Base-by-base conservation (phyloP, 768 basidiomycete species). In the Lepiota brunneoincarnata region DNA sequence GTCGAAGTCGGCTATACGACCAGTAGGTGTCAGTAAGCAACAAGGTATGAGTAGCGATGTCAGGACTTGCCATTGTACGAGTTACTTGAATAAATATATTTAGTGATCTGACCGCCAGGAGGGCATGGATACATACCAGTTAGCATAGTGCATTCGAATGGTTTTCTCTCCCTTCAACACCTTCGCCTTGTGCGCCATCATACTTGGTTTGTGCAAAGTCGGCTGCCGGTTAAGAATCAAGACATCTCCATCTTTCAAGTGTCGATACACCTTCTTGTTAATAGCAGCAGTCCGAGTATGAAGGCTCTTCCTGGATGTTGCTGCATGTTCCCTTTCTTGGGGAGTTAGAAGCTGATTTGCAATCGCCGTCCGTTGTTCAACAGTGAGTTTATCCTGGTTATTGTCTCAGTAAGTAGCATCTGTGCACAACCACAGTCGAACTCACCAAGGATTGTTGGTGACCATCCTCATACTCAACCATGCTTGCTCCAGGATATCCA, bases 81-180 rank as follows among this genome's bases (percentile, higher is more conserved):
- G 69, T 98, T 98, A 72, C 93, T 96, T 63, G 7, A 61, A 58
- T 48, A 34, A 51, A 31, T 36, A 57, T 31, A 26, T 51, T 70
- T 50, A 57, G 64, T 53, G 31, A 23, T 21, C 42, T 17, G 45
- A 52, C 24, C 20, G 23, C 21, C 1, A 23, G 18, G 18, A 44
- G 11, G 36, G 9, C 54, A 12, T 54, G 7, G 49, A 18, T 40
- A 75, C 84, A 49, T 55, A 96, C 94, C 96, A 99, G 65, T 99
- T 99, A 21, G 97, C 96, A 66, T 99, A 99, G 74, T 99, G 97
- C 95, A 99, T 95, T 12, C 97, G 83, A 67, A 99, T 98, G 0
- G 97, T 98, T 77, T 98, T 99, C 72, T 99, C 97, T 21, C 96
- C 97, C 57, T 86, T 82, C 58, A 99, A 69, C 17, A 98, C 89